Conservation (phyloP, 257 asterid species). For the Nicotiana tabacum region DNA sequence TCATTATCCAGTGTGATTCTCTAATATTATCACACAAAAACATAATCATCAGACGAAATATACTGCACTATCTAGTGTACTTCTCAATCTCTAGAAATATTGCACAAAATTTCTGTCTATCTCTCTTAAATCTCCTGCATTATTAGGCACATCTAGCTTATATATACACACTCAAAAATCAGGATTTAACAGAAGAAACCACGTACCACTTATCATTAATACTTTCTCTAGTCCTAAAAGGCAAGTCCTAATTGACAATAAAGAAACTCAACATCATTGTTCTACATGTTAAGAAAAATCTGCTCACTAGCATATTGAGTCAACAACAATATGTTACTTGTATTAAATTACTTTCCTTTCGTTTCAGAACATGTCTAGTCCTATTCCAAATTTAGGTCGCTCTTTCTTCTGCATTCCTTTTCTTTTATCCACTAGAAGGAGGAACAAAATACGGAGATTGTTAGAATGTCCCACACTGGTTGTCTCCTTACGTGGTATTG, state of each 20-base stretch:
- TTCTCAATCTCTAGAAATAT: background rate
- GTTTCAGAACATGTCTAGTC: background rate
- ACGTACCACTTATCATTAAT: background rate
- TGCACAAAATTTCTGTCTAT: background rate
- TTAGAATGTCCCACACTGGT: background rate
- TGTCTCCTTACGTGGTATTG: background rate
- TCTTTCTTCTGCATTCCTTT: background rate
- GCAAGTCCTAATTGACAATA: background rate
- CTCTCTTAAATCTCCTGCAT: background rate
- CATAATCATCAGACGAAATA: background rate
- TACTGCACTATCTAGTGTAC: background rate
- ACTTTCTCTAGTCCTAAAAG: background rate
- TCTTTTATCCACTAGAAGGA: background rate
- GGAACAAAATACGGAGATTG: background rate
- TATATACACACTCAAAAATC: background rate
- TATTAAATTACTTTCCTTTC: background rate
- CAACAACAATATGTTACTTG: background rate
- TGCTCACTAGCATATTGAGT: background rate
- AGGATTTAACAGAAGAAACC: background rate
- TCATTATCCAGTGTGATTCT: background rate
- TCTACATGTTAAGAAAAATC: background rate
- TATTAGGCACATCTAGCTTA: background rate
- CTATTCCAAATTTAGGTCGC: background rate
- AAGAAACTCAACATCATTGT: background rate
- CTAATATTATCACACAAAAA: background rate